Percentiles rank a stretch among this genome's conserved stretches.
Evolutionary conservation across 345 rosid genomes (phyloP).

Genomic region (Psidium friedrichsthalianum): DNA sequence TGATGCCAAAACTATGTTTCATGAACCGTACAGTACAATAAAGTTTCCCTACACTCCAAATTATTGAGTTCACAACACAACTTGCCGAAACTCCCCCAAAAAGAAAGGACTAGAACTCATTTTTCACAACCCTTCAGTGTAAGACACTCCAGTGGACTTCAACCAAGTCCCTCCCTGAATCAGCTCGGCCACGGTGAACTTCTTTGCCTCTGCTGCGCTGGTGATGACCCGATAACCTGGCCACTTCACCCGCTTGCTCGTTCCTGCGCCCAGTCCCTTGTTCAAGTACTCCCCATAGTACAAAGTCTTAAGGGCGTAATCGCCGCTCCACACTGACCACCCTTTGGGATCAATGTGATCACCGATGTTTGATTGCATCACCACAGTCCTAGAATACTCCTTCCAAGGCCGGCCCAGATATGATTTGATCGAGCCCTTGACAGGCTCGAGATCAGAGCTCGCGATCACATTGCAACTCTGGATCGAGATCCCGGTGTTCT

Average conservation of each 20-base stretch:
- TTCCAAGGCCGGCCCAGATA: conserved; percentile 91
- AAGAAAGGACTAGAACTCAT: neutral
- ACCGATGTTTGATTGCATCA: conserved; percentile 55
- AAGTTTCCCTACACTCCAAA: neutral
- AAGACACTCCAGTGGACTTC: neutral
- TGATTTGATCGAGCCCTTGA: conserved; percentile 9
- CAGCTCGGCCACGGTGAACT: neutral
- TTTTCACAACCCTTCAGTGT: conserved; percentile 42
- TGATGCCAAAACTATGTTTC: neutral
- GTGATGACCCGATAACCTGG: conserved; percentile 17
- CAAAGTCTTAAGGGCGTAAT: conserved; percentile 54
- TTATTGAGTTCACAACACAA: neutral
- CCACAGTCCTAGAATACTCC: conserved; percentile 51
- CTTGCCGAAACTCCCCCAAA: neutral
- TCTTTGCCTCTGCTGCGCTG: neutral
- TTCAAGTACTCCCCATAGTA: conserved; percentile 75
- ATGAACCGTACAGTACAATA: neutral
- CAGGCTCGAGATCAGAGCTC: conserved; percentile 10
- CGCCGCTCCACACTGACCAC: conserved; percentile 65
- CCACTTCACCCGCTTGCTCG: conserved; percentile 67
- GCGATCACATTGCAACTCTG: conserved; percentile 21
- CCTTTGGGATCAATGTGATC: conserved; percentile 64
- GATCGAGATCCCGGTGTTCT: neutral
- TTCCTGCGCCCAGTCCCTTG: conserved; percentile 59
- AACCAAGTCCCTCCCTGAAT: neutral